Percentiles rank a stretch among this genome's conserved stretches.
Conservation (phyloP, 2,329 filamentous ascomycete genomes). For the Rachicladosporium sp. region DNA sequence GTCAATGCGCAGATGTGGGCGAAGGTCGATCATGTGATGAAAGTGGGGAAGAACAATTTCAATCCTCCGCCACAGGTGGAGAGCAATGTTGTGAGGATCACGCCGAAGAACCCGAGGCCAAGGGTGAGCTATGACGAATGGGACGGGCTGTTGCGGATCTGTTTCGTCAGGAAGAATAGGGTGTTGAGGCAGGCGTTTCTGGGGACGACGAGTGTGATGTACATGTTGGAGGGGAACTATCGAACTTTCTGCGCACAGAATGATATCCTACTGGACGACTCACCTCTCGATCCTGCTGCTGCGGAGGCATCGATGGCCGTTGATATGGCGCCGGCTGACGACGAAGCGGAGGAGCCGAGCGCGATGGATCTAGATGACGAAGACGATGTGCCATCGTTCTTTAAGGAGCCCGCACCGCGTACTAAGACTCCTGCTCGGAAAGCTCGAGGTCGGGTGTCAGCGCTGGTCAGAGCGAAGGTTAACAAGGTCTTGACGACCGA, state of each 20-base stretch:
- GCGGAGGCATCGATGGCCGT: constrained; percentile 35
- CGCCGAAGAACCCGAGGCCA: constrained; percentile 74
- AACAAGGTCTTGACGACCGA: constrained; percentile 70
- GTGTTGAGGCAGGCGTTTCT: constrained; percentile 73
- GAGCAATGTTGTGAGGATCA: constrained; percentile 76
- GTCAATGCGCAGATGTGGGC: constrained; percentile 94
- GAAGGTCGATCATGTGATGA: constrained; percentile 63
- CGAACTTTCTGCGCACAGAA: constrained; percentile 82
- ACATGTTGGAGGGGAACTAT: constrained; percentile 79
- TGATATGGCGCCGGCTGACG: constrained; percentile 27
- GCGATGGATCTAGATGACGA: constrained; percentile 46
- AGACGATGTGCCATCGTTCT: constrained; percentile 71
- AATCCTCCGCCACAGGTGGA: constrained; percentile 89
- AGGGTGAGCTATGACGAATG: constrained; percentile 90
- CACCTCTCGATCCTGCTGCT: constrained; percentile 29
- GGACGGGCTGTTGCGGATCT: constrained; percentile 75
- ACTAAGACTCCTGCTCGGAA: constrained; percentile 45
- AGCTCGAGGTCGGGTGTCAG: constrained; percentile 66
- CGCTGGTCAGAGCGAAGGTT: constrained; percentile 78
- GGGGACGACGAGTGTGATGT: constrained; percentile 66
- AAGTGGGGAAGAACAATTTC: constrained; percentile 94
- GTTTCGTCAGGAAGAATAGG: constrained; percentile 82
- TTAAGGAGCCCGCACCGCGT: constrained; percentile 51
- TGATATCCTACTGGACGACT: constrained; percentile 65
- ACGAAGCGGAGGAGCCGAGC: constrained; percentile 37